Evolutionary conservation across 1,284 basidiomycete species (phyloP), one percentile per base, ranked within the genome.

Genomic region (Sanguinoderma infundibulare): DNA sequence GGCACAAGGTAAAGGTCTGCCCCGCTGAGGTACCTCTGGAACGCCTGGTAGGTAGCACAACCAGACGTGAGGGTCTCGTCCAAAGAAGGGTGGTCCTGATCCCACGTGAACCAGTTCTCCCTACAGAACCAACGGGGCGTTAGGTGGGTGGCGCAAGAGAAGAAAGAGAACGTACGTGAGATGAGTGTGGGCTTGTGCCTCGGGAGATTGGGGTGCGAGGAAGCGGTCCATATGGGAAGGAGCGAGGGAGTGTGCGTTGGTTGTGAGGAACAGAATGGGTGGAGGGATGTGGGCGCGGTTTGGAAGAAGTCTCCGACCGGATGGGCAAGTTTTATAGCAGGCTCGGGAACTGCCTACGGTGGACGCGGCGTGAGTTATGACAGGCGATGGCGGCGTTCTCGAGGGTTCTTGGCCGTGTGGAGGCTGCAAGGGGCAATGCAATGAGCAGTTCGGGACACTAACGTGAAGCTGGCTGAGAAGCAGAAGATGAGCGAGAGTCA

Each of bases 11-110:
- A 87, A 7, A 93, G 77, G 77, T 92, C 90, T 28, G 73, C 71
- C 40, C 79, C 80, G 32, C 57, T 69, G 53, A 78, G 72, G 60
- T 75, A 79, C 36, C 78, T 77, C 63, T 71, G 71, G 63, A 80
- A 72, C 6, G 79, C 78, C 49, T 79, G 72, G 70, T 82, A 82
- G 6, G 79, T 74, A 24, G 79, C 79, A 65, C 85, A 89, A 17
- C 86, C 84, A 1, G 90, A 87, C 55, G 92, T 84, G 58, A 91
- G 81, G 1, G 84, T 84, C 72, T 92, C 91, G 77, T 89, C 81
- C 68, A 89, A 79, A n/a, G 82, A 84, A 39, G 85, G 83, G 61
- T 88, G 84, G 65, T 87, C 83, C 40, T 83, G 80, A 69, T 91
- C 87, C 87, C 89, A 91, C 47, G 77, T 79, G 65, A 82, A 82